Percentiles rank a stretch among this genome's conserved stretches.
These are phyloP conservation scores for Posidonia australis DNA, from an alignment of 106 monocot species.

Conservation along the genomic window DNA sequence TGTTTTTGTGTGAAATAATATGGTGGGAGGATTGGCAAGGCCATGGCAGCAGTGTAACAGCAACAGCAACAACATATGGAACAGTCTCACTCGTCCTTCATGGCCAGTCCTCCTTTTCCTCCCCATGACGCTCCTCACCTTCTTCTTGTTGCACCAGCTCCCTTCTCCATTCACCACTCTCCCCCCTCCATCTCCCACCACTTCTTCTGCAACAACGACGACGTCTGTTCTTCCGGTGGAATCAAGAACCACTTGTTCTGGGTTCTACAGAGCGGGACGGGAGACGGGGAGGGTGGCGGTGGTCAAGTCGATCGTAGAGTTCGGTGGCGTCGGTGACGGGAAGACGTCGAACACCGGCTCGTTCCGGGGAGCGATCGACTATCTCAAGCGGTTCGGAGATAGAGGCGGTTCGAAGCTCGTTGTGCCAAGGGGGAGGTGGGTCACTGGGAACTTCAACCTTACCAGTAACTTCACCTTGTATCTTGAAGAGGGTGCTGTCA, in stretches of 20 bases:
- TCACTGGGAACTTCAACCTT: constrained; percentile 90
- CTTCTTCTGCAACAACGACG: too few relatives aligned
- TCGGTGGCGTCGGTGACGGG: constrained; percentile 80
- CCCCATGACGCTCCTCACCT: too few relatives aligned
- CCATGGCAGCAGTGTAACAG: too few relatives aligned
- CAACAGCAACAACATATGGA: too few relatives aligned
- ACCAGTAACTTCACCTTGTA: constrained; percentile 84
- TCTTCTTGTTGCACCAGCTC: too few relatives aligned
- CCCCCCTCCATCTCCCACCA: too few relatives aligned
- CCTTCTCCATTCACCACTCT: too few relatives aligned
- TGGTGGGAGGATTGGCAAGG: too few relatives aligned
- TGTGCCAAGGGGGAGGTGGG: constrained; percentile 61
- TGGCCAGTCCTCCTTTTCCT: too few relatives aligned
- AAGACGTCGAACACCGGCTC: constrained; percentile 55
- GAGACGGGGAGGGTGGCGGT: constrained; percentile 7
- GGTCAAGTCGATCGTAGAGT: constrained; percentile 36
- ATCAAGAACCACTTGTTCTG: constrained; percentile 13
- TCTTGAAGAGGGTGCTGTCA: constrained; percentile 69
- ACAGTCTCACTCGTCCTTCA: too few relatives aligned
- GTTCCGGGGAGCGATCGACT: constrained; percentile 43
- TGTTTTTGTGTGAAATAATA: too few relatives aligned
- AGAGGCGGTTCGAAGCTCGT: constrained; percentile 56
- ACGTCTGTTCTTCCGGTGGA: too few relatives aligned
- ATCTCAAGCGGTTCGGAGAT: constrained; percentile 15
- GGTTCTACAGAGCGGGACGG: constrained; percentile 25